Conservation (phyloP, 2,329 filamentous ascomycete species). For the Fragosphaeria purpurea region DNA sequence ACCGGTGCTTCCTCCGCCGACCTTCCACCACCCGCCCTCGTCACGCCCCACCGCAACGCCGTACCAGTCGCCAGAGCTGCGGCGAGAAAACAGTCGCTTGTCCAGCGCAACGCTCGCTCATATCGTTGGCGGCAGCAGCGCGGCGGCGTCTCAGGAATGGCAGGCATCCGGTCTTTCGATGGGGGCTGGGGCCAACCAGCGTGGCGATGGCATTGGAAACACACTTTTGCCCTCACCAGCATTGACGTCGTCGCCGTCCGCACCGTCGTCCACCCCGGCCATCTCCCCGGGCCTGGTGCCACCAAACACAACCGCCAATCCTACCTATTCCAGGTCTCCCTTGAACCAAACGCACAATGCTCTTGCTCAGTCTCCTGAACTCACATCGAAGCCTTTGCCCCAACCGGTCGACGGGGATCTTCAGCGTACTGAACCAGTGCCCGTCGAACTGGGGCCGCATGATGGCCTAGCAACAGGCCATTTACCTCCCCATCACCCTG, state of each 20-base stretch:
- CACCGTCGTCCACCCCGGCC: background rate
- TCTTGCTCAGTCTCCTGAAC: constrained; percentile 9
- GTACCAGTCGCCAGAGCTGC: constrained; percentile 65
- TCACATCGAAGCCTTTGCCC: constrained; percentile 1
- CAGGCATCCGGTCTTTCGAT: no score
- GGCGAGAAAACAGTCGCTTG: constrained; percentile 72
- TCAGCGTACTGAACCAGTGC: background rate
- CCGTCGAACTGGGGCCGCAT: constrained; percentile 2
- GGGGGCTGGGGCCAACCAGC: no score
- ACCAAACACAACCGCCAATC: constrained; percentile 21
- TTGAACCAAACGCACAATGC: constrained; percentile 25
- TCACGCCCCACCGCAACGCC: constrained; percentile 60
- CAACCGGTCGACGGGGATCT: background rate
- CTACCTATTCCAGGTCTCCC: constrained; percentile 30
- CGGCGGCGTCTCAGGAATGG: constrained; percentile 26
- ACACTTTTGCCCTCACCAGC: no score
- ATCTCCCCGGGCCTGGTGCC: constrained; percentile 27
- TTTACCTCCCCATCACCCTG: constrained; percentile 3
- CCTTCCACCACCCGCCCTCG: constrained; percentile 66
- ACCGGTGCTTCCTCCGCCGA: constrained; percentile 68
- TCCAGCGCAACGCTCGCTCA: constrained; percentile 74
- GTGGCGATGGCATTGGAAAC: no score
- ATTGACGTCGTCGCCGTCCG: constrained; percentile 1
- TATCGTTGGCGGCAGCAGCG: constrained; percentile 58
- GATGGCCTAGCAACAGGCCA: background rate